These are phyloP conservation scores for Bretschneidera sinensis DNA, from an alignment of 345 rosid species.

Conservation along the genomic window DNA sequence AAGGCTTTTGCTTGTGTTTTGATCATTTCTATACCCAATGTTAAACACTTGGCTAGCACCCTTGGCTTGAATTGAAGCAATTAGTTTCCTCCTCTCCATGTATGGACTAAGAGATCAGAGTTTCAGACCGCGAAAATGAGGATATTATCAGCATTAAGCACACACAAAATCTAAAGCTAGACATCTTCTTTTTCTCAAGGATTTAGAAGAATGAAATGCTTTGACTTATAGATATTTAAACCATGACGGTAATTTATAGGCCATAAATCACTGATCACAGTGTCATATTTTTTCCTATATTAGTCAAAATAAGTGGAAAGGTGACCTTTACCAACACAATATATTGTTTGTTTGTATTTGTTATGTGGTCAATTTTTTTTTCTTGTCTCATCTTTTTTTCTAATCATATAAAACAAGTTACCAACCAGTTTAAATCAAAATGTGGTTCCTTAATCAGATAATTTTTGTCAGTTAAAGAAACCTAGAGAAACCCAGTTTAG, in stretches of 20 bases:
- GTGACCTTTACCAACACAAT: neutral
- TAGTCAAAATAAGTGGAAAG: conserved; percentile 10
- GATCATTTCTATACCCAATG: conserved; percentile 9
- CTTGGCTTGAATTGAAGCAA: neutral
- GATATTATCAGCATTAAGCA: conserved; percentile 13
- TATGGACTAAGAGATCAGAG: conserved; percentile 16
- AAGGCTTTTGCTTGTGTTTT: neutral
- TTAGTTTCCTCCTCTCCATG: conserved; percentile 13
- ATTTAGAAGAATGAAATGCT: neutral
- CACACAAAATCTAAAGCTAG: conserved; percentile 8
- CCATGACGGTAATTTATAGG: too few relatives aligned
- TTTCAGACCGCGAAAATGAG: conserved; percentile 17
- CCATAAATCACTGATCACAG: too few relatives aligned
- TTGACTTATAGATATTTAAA: too few relatives aligned
- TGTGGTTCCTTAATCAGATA: too few relatives aligned
- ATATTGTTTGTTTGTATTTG: too few relatives aligned
- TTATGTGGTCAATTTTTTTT: too few relatives aligned
- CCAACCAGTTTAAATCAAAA: too few relatives aligned
- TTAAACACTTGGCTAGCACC: neutral
- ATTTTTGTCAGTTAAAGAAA: too few relatives aligned
- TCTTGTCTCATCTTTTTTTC: too few relatives aligned
- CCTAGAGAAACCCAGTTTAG: too few relatives aligned
- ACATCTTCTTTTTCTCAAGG: conserved; percentile 8
- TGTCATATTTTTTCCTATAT: neutral
- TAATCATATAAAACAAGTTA: too few relatives aligned